These are phyloP conservation scores for Cylindrotheca closterium DNA, from an alignment of 108 stramenopile species.

Conservation along the genomic window DNA sequence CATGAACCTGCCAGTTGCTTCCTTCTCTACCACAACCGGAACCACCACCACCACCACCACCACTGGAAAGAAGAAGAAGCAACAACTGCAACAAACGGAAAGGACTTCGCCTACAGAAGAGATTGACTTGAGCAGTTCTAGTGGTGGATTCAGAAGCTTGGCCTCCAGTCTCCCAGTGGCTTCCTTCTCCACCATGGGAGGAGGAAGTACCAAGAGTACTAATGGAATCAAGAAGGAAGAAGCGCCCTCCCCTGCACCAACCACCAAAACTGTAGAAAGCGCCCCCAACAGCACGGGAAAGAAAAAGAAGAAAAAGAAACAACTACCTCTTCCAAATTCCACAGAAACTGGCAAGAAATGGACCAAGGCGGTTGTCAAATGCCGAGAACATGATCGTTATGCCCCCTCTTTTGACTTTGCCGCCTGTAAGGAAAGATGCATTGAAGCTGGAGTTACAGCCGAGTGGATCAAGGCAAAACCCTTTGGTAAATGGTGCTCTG, in stretches of 20 bases:
- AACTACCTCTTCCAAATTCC: slow-evolving; percentile 50
- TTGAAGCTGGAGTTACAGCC: slow-evolving; percentile 18
- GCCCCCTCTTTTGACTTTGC: slow-evolving; percentile 48
- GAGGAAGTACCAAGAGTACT: slow-evolving; percentile 2
- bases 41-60: not conserved
- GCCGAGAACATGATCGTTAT: slow-evolving; percentile 58
- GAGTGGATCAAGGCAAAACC: slow-evolving; percentile 78
- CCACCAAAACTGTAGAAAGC: not conserved
- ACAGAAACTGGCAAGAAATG: slow-evolving; percentile 65
- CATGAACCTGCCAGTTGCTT: slow-evolving; percentile 69
- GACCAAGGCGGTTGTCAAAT: slow-evolving; percentile 54
- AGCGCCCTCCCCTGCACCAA: not conserved
- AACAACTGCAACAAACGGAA: not conserved
- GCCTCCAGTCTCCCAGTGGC: slow-evolving; percentile 69
- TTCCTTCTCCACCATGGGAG: slow-evolving; percentile 57
- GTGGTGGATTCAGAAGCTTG: slow-evolving; percentile 52
- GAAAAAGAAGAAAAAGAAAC: slow-evolving; percentile 2
- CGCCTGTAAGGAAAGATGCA: slow-evolving; percentile 46
- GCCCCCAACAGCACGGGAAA: too few species aligned
- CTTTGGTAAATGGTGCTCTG: slow-evolving; percentile 70
- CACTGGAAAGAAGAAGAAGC: slow-evolving; percentile 7
- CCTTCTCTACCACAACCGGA: slow-evolving; percentile 56
- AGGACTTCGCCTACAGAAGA: too few species aligned
- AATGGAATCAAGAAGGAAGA: slow-evolving; percentile 6
- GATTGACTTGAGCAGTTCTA: too few species aligned